Conservation (phyloP, 352 stramenopile species). For the Pythium rishiriense region DNA sequence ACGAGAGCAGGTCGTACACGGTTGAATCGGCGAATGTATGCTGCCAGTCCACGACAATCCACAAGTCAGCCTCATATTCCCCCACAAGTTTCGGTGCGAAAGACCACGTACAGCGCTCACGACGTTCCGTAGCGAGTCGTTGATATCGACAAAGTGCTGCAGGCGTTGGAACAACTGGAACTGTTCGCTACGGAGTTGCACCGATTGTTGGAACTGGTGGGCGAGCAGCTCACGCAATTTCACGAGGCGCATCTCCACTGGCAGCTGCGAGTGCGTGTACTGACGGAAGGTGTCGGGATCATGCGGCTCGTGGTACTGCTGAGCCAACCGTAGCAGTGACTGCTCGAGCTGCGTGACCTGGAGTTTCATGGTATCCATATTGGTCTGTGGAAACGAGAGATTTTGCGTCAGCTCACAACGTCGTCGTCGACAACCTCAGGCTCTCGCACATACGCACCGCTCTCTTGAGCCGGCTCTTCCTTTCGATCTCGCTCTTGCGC, state of each 20-base stretch:
- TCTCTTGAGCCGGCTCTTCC: constrained; percentile 18
- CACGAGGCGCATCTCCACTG: not conserved
- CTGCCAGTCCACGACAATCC: not conserved
- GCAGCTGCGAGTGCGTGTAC: not conserved
- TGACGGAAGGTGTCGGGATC: not conserved
- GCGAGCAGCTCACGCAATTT: constrained; percentile 14
- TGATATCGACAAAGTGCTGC: constrained; percentile 20
- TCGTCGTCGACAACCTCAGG: not conserved
- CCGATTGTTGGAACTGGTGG: constrained; percentile 6
- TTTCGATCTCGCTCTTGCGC: constrained; percentile 26
- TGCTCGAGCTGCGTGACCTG: constrained; percentile 15
- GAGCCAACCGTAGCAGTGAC: constrained; percentile 3
- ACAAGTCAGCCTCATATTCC: no score
- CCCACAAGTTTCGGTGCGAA: no score
- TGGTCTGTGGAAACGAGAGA: not conserved
- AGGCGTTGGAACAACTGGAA: constrained; percentile 17
- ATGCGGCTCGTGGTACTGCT: not conserved
- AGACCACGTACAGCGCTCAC: constrained; percentile 12
- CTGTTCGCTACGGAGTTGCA: constrained; percentile 8
- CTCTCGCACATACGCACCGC: not conserved
- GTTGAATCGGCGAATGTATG: constrained; percentile 12
- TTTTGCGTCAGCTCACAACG: not conserved
- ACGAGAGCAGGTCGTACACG: constrained; percentile 21
- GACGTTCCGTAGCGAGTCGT: constrained; percentile 17
- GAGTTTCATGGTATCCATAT: constrained; percentile 16